Conservation (phyloP, 169 alveolate species). For the Plasmodium vivax region DNA sequence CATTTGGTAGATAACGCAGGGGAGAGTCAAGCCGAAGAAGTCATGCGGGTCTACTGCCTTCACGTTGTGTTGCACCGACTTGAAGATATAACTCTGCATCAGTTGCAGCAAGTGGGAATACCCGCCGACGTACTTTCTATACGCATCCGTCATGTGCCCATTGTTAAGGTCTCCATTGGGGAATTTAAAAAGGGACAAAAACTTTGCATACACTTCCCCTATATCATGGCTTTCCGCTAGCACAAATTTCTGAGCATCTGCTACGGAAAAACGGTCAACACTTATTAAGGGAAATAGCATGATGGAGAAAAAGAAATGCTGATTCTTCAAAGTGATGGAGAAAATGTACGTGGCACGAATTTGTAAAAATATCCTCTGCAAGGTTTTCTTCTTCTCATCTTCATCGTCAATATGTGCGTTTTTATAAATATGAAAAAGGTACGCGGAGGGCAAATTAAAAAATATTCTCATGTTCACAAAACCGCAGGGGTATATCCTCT, state of each 20-base stretch:
- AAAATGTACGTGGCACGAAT: constrained; percentile 52
- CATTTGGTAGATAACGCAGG: constrained; percentile 60
- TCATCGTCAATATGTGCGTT: constrained; percentile 21
- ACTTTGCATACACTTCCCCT: constrained; percentile 23
- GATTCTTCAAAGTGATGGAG: constrained; percentile 56
- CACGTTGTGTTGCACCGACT: constrained; percentile 28
- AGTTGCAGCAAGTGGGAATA: constrained; percentile 16
- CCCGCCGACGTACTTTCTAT: constrained; percentile 3
- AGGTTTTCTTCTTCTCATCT: constrained; percentile 10
- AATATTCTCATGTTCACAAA: constrained; percentile 77
- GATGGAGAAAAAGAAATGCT: constrained; percentile 34
- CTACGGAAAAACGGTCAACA: constrained; percentile 60
- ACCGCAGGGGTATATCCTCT: constrained; percentile 78
- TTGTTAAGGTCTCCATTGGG: neutral
- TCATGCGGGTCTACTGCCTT: constrained; percentile 21
- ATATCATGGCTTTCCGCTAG: constrained; percentile 67
- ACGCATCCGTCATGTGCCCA: constrained; percentile 12
- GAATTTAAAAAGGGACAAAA: constrained; percentile 26
- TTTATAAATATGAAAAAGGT: constrained; percentile 22
- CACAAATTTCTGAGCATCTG: constrained; percentile 41
- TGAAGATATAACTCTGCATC: constrained; percentile 27
- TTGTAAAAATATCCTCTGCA: constrained; percentile 56
- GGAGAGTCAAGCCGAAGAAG: constrained; percentile 68
- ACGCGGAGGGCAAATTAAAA: constrained; percentile 70
- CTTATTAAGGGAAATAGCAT: constrained; percentile 37